phyloP scores from a whole-genome alignment of 768 basidiomycete genomes.

The Hemileccinum rubropunctum region DNA sequence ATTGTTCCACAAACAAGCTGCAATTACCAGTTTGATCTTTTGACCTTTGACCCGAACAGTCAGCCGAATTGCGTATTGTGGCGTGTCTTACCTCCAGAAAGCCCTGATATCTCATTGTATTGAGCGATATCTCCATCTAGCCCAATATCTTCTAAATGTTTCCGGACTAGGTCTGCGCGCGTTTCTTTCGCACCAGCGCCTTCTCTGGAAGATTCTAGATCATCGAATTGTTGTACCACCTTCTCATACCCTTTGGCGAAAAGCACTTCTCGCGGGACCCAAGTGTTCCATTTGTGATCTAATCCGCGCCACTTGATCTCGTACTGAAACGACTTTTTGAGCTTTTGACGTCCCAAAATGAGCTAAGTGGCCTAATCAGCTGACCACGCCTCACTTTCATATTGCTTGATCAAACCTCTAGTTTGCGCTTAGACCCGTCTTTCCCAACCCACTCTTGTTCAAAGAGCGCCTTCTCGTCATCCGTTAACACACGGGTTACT shows the following conservation, averaged over 20 bases:
- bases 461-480: constrained; percentile 74
- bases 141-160: constrained; percentile 93
- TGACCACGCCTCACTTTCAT: constrained; percentile 7
- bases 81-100: constrained; percentile 74
- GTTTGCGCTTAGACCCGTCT: constrained; percentile 85
- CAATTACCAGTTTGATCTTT: constrained; percentile 95
- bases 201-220: constrained; percentile 92
- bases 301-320: constrained; percentile 86
- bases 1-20: constrained; percentile 95
- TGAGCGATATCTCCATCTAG: constrained; percentile 97
- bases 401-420: constrained; percentile 61
- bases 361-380: constrained; percentile 43
- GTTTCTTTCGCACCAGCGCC: constrained; percentile 93
- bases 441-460: constrained; percentile 89
- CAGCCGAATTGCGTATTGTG: constrained; percentile 7
- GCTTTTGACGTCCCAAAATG: constrained; percentile 93
- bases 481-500: constrained; percentile 84
- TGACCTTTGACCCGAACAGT: constrained; percentile 55
- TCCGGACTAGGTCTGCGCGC: constrained; percentile 72
- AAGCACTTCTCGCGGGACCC: constrained; percentile 87
- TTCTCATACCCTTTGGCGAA: constrained; percentile 86
- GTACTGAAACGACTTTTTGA: constrained; percentile 94
- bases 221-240: constrained; percentile 91
- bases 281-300: constrained; percentile 86
- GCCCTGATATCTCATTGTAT: constrained; percentile 93